Evolutionary conservation across 352 stramenopile species (phyloP).

Genomic region (Globisporangium spiculum): DNA sequence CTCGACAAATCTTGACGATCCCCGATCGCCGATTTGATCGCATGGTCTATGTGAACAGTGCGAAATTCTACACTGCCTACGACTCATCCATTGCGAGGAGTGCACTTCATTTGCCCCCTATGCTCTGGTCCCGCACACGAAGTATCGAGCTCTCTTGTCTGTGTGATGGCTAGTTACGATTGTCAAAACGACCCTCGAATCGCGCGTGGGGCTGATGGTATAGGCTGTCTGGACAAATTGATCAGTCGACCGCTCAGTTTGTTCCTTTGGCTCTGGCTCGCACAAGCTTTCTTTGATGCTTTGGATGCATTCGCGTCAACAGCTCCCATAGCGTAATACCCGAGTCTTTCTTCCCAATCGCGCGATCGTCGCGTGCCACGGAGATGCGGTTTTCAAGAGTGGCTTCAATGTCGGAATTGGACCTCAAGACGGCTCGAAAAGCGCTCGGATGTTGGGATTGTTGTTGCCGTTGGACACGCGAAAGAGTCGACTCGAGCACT

Average conservation of each 20-base stretch:
- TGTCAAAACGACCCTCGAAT: neutral
- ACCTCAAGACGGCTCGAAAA: neutral
- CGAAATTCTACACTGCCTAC: neutral
- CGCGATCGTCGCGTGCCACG: neutral
- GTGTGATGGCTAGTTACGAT: neutral
- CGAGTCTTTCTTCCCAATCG: neutral
- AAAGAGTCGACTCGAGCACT: neutral
- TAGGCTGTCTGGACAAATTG: neutral
- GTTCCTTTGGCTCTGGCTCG: neutral
- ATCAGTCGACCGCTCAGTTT: neutral
- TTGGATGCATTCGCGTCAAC: neutral
- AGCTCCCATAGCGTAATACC: conserved; percentile 5
- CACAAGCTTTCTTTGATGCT: neutral
- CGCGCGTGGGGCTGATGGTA: too few species aligned
- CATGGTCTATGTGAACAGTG: neutral
- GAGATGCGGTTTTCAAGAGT: neutral
- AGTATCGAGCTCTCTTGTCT: neutral
- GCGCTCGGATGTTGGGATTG: neutral
- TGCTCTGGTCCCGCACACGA: neutral
- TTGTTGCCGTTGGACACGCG: neutral
- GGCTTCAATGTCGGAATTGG: conserved; percentile 1
- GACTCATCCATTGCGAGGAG: neutral
- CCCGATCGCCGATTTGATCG: too few species aligned
- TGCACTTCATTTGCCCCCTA: neutral
- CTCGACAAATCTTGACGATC: too few species aligned